Conservation (phyloP, 176 grass and related monocot species). For the Oryza australiensis region DNA sequence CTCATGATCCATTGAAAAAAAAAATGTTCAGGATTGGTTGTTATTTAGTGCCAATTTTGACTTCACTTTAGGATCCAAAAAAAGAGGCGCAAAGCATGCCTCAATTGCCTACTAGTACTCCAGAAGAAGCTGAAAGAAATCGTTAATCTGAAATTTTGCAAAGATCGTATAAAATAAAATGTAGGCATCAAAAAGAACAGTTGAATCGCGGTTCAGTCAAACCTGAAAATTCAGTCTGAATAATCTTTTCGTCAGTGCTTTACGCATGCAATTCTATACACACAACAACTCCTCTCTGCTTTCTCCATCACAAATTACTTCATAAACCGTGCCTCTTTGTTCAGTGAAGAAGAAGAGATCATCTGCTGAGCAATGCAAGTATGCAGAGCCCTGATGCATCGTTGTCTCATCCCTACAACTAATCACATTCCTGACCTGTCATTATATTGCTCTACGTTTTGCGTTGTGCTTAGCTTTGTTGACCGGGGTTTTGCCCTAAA, state of each 20-base stretch:
- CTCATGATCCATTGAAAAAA: slow-evolving; percentile 10
- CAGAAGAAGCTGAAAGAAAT: neutral
- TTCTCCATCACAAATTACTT: slow-evolving; percentile 16
- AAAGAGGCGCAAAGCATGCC: neutral
- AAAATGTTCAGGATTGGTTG: neutral
- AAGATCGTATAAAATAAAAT: neutral
- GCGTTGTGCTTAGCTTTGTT: slow-evolving; percentile 31
- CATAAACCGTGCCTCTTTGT: neutral
- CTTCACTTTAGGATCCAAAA: neutral
- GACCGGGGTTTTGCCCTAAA: slow-evolving; percentile 11
- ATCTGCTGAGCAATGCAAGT: neutral
- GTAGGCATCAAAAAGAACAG: neutral
- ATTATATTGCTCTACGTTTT: neutral
- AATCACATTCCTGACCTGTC: neutral
- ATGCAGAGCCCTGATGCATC: neutral
- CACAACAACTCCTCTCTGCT: neutral
- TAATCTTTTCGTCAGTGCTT: neutral
- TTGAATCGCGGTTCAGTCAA: neutral
- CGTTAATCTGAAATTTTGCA: neutral
- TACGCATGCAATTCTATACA: neutral
- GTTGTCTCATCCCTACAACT: slow-evolving; percentile 18
- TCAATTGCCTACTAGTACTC: slow-evolving; percentile 10
- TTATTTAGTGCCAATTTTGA: slow-evolving; percentile 7
- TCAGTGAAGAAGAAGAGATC: neutral
- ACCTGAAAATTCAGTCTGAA: neutral